Conservation (phyloP, 2,329 filamentous ascomycete genomes). For the Aureobasidium leucospermi region DNA sequence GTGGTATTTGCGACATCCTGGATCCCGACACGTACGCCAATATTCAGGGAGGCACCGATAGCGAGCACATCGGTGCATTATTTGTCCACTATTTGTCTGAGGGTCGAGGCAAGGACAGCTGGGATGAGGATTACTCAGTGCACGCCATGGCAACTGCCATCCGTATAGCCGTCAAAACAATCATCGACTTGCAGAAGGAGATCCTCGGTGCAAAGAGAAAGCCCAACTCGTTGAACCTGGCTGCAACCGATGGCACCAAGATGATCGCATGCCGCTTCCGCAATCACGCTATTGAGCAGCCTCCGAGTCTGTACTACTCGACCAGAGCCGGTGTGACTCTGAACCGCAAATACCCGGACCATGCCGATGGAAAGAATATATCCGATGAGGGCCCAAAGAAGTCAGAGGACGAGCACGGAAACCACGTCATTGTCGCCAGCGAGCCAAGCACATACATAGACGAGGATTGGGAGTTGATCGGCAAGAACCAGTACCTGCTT, state of each 20-base stretch:
- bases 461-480: slow-evolving; percentile 45
- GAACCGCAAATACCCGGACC: slow-evolving; percentile 46
- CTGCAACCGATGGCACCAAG: slow-evolving; percentile 43
- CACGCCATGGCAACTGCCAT: slow-evolving; percentile 40
- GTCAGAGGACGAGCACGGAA: slow-evolving; percentile 36
- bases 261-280: slow-evolving; percentile 47
- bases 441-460: slow-evolving; percentile 49
- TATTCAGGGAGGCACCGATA: slow-evolving; percentile 46
- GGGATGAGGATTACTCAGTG: slow-evolving; percentile 37
- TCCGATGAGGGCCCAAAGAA: slow-evolving; percentile 25
- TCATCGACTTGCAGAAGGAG: slow-evolving; percentile 41
- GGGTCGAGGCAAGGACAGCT: slow-evolving; percentile 30
- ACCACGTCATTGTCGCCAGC: slow-evolving; percentile 47
- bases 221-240: slow-evolving; percentile 47
- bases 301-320: slow-evolving; percentile 45
- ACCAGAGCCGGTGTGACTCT: slow-evolving; percentile 43
- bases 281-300: slow-evolving; percentile 45
- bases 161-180: slow-evolving; percentile 33
- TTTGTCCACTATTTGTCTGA: slow-evolving; percentile 41
- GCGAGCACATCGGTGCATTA: slow-evolving; percentile 45
- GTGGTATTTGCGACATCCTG: slow-evolving; percentile 39
- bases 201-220: slow-evolving; percentile 33
- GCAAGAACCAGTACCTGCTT: slow-evolving; percentile 39
- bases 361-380: slow-evolving; percentile 36
- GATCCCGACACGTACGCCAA: slow-evolving; percentile 42